Percentiles rank a stretch among this genome's conserved stretches.
These are phyloP conservation scores for Avicennia marina DNA, from an alignment of 257 asterid species.

Conservation along the genomic window DNA sequence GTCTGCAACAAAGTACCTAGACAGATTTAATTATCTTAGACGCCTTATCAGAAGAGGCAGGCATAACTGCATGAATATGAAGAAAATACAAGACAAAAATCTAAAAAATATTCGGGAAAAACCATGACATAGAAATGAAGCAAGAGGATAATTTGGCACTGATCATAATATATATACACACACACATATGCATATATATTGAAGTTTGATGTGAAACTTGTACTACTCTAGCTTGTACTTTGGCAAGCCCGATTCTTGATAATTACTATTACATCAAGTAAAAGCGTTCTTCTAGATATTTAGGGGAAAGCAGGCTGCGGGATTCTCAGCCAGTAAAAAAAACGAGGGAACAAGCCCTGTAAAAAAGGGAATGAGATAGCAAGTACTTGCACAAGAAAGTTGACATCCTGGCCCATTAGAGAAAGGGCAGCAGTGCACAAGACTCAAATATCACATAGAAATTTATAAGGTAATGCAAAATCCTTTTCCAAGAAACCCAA, in stretches of 20 bases:
- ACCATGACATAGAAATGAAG: too few species aligned
- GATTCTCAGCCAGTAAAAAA: not conserved
- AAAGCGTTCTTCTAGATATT: not conserved
- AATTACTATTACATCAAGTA: not conserved
- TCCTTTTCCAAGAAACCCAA: too few species aligned
- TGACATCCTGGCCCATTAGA: not conserved
- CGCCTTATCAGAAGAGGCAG: conserved; percentile 13
- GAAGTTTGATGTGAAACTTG: too few species aligned
- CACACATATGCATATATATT: too few species aligned
- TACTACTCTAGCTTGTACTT: too few species aligned
- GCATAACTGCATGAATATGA: conserved; percentile 11
- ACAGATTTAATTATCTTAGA: conserved; percentile 28
- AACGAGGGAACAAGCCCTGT: too few species aligned
- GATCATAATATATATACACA: too few species aligned
- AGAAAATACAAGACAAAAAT: conserved; percentile 11
- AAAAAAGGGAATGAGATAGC: not conserved
- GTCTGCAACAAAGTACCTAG: conserved; percentile 87
- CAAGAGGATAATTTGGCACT: too few species aligned
- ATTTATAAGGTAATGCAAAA: too few species aligned
- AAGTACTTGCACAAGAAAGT: not conserved
- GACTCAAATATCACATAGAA: not conserved
- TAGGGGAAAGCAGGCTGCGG: not conserved
- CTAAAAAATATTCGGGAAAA: too few species aligned
- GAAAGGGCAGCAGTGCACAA: not conserved
- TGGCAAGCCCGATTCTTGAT: not conserved